phyloP scores from a whole-genome alignment of 768 basidiomycete species.

The Suillus bovinus region DNA sequence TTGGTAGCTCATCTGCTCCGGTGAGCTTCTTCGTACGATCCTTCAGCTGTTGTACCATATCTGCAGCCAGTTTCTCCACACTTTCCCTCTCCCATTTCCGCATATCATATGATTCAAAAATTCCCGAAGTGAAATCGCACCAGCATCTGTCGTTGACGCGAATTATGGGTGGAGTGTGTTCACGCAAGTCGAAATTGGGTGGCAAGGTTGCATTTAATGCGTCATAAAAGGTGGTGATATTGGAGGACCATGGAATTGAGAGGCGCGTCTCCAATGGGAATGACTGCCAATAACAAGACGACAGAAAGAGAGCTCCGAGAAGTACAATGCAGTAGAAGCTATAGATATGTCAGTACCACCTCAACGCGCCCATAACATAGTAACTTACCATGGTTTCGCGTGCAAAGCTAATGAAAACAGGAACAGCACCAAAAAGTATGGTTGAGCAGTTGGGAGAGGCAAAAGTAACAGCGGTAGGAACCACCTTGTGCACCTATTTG shows the following conservation, averaged over 20 bases:
- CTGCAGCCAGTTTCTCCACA: conserved; percentile 45
- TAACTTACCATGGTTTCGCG: conserved; percentile 77
- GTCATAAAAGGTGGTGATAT: conserved; percentile 72
- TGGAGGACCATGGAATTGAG: conserved; percentile 63
- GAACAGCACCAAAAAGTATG: conserved; percentile 78
- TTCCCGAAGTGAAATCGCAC: conserved; percentile 71
- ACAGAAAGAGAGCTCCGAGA: conserved; percentile 78
- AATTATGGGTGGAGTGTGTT: conserved; percentile 54
- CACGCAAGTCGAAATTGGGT: conserved; percentile 36
- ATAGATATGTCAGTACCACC: conserved; percentile 15
- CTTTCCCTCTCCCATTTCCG: conserved; percentile 74
- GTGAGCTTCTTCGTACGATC: conserved; percentile 24
- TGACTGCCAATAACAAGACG: conserved; percentile 90
- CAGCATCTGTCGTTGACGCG: conserved; percentile 79
- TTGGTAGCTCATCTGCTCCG: conserved; percentile 21
- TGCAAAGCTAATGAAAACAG: conserved; percentile 76
- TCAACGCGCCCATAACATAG: neutral
- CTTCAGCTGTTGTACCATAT: conserved; percentile 35
- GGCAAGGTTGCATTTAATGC: conserved; percentile 55
- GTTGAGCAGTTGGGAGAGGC: conserved; percentile 77
- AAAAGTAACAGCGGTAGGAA: conserved; percentile 76
- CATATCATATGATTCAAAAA: conserved; percentile 79
- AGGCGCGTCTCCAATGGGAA: conserved; percentile 65
- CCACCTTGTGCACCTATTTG: conserved; percentile 82
- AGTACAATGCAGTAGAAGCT: conserved; percentile 89